These are phyloP conservation scores for Protostelium mycophagum DNA, from an alignment of 78 protist species.

Conservation along the genomic window DNA sequence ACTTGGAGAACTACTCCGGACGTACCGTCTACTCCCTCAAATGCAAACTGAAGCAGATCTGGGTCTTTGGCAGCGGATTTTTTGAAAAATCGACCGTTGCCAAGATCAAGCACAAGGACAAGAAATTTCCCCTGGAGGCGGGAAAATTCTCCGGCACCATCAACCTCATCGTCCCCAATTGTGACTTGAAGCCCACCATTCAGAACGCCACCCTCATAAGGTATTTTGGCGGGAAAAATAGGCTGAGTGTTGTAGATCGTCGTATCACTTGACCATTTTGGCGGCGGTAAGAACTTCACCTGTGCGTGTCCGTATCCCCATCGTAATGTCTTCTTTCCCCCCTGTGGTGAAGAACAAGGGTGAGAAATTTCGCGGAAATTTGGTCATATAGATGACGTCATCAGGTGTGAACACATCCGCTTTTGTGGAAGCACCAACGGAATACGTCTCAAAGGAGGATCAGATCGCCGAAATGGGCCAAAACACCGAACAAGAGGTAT, in stretches of 20 bases:
- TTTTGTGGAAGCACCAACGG: neutral
- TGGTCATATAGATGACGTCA: neutral
- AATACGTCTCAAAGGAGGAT: neutral
- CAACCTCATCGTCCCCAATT: neutral
- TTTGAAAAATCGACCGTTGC: neutral
- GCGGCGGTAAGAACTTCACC: neutral
- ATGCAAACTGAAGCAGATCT: neutral
- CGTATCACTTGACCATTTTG: neutral
- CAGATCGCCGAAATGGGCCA: neutral
- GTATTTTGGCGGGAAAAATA: neutral
- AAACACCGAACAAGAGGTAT: neutral
- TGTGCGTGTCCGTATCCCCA: neutral
- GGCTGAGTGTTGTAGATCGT: neutral
- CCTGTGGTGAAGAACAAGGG: neutral
- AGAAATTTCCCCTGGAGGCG: neutral
- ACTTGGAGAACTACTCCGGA: neutral
- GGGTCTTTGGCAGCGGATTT: neutral
- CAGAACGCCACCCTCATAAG: neutral
- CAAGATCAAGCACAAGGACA: slow-evolving; percentile 1
- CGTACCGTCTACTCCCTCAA: neutral
- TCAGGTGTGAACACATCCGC: neutral
- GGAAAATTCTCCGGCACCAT: neutral
- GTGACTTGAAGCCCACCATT: neutral
- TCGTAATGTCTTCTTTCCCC: neutral
- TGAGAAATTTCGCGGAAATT: neutral